phyloP scores from a whole-genome alignment of 2,329 filamentous ascomycete species.

The Ophiostoma quercus region DNA sequence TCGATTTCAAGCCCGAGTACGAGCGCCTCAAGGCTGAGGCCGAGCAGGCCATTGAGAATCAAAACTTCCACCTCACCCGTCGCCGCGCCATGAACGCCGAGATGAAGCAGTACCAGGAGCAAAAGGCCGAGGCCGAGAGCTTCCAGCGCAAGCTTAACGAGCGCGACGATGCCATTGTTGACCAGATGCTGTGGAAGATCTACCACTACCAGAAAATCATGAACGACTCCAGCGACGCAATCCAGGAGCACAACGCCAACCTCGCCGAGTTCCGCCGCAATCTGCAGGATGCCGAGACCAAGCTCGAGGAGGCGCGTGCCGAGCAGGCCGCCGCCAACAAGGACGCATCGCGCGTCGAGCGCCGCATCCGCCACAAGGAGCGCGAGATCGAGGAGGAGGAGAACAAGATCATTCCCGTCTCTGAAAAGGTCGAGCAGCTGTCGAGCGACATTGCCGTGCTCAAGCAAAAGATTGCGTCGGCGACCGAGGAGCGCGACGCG shows the following conservation, averaged over 20 bases:
- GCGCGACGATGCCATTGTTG: constrained; percentile 83
- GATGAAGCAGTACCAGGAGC: constrained; percentile 95
- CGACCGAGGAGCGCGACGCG: constrained; percentile 69
- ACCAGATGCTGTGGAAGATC: constrained; percentile 92
- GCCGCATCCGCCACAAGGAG: constrained; percentile 77
- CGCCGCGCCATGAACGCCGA: constrained; percentile 94
- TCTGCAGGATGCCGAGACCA: constrained; percentile 75
- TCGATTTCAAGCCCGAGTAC: constrained; percentile 92
- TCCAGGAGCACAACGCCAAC: constrained; percentile 89
- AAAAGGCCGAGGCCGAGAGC: constrained; percentile 91
- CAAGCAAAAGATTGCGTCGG: constrained; percentile 61
- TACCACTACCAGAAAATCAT: constrained; percentile 93
- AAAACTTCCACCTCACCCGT: constrained; percentile 80
- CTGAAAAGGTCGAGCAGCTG: constrained; percentile 84
- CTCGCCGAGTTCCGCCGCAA: constrained; percentile 87
- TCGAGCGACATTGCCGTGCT: constrained; percentile 64
- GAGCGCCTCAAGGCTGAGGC: constrained; percentile 81
- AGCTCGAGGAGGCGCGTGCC: constrained; percentile 73
- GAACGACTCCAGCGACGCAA: constrained; percentile 83
- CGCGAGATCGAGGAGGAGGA: constrained; percentile 81
- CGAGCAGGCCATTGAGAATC: constrained; percentile 81
- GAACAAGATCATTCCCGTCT: constrained; percentile 78
- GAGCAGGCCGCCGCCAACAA: constrained; percentile 74
- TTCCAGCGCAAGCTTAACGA: constrained; percentile 89
- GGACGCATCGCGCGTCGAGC: constrained; percentile 74